These are phyloP conservation scores for Detonula confervacea DNA, from an alignment of 352 stramenopile genomes.

Conservation along the genomic window DNA sequence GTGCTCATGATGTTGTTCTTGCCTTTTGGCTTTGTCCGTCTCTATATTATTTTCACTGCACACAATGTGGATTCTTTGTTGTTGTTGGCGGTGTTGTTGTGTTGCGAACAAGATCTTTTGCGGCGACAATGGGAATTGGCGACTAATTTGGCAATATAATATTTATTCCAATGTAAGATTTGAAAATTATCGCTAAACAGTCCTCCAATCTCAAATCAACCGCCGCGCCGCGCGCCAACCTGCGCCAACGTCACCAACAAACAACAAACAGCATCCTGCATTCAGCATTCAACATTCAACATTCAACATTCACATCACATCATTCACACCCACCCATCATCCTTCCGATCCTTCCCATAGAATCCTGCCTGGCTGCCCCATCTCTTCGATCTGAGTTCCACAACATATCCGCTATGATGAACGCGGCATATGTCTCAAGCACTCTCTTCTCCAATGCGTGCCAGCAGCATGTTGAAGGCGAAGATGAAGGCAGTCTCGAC, in stretches of 20 bases:
- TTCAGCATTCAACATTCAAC: too few relatives aligned
- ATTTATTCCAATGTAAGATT: background rate
- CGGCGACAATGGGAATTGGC: too few relatives aligned
- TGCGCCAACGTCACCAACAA: too few relatives aligned
- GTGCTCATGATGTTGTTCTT: constrained; percentile 9
- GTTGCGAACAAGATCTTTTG: too few relatives aligned
- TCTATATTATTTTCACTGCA: too few relatives aligned
- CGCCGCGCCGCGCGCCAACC: too few relatives aligned
- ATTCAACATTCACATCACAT: background rate
- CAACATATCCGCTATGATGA: background rate
- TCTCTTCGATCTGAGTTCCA: background rate
- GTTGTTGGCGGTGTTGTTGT: too few relatives aligned
- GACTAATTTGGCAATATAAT: too few relatives aligned
- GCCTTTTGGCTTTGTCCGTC: too few relatives aligned
- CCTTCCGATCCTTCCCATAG: background rate
- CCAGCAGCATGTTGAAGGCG: background rate
- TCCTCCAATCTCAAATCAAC: too few relatives aligned
- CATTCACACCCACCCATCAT: background rate
- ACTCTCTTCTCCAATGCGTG: background rate
- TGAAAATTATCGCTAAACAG: background rate
- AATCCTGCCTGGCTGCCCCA: background rate
- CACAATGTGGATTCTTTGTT: too few relatives aligned
- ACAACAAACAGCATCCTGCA: too few relatives aligned
- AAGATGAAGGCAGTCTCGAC: background rate
- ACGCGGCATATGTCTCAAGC: background rate